These are phyloP conservation scores for Grosmannia penicillata DNA, from an alignment of 2,329 filamentous ascomycete species.

Conservation along the genomic window DNA sequence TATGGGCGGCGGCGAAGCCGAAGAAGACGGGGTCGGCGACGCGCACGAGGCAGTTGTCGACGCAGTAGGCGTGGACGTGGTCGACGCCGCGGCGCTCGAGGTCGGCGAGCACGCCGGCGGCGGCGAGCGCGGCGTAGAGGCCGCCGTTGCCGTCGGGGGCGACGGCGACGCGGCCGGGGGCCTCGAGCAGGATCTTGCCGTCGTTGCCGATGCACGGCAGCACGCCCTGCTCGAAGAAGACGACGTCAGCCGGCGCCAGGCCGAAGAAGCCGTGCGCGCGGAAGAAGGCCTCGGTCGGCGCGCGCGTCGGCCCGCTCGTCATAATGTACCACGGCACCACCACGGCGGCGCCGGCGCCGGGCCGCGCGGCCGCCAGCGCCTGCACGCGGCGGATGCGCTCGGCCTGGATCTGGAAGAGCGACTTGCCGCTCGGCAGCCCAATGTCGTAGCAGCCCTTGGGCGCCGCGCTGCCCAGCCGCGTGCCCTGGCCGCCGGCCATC, in stretches of 20 bases:
- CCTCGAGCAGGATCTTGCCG: constrained; percentile 89
- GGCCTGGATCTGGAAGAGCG: constrained; percentile 93
- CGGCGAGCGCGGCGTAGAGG: constrained; percentile 81
- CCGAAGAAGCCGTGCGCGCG: constrained; percentile 84
- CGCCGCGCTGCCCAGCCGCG: constrained; percentile 80
- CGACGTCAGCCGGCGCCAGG: constrained; percentile 67
- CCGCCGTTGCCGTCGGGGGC: constrained; percentile 96
- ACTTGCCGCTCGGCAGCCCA: constrained; percentile 81
- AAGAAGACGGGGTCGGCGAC: constrained; percentile 96
- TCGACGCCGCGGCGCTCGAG: constrained; percentile 81
- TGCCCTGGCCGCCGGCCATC: constrained; percentile 96
- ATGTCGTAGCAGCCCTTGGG: constrained; percentile 98
- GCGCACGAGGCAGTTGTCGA: constrained; percentile 98
- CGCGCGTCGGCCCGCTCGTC: constrained; percentile 89
- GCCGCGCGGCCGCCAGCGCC: constrained; percentile 56
- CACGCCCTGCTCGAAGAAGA: constrained; percentile 94
- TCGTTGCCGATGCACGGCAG: constrained; percentile 95
- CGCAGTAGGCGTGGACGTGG: constrained; percentile 95
- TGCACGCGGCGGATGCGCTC: constrained; percentile 85
- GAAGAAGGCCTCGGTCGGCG: constrained; percentile 89
- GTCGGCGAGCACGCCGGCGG: constrained; percentile 66
- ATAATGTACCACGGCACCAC: constrained; percentile 97
- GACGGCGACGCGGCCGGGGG: constrained; percentile 79
- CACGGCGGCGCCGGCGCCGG: constrained; percentile 29
- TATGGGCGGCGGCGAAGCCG: constrained; percentile 74